Evolutionary conservation across 768 basidiomycete species (phyloP).

Genomic region (Boletus vinaceobasis): DNA sequence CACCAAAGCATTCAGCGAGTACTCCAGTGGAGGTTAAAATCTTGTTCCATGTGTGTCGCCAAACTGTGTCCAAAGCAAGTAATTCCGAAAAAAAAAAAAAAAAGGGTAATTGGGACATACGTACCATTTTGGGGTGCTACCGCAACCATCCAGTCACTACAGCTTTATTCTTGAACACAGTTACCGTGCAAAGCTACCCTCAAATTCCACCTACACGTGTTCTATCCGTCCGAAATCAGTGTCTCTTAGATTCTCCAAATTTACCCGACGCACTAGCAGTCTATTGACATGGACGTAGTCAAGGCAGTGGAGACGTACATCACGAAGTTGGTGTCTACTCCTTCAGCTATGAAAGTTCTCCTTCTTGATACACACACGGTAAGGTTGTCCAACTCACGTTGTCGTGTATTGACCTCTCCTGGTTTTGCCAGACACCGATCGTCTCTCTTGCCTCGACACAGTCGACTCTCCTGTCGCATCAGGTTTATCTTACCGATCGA

Average conservation of each 20-base stretch:
- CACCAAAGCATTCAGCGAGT: not conserved
- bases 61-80: too few relatives aligned
- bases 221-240: not conserved
- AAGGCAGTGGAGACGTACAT: conserved; percentile 96
- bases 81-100: too few relatives aligned
- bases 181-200: not conserved
- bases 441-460: conserved; percentile 94
- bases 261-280: not conserved
- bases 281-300: conserved; percentile 79
- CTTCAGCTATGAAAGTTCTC: conserved; percentile 91
- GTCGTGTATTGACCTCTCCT: not conserved
- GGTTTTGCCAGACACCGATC: conserved; percentile 75
- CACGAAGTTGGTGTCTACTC: conserved; percentile 80
- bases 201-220: not conserved
- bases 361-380: conserved; percentile 94
- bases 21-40: not conserved
- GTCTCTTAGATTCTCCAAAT: not conserved
- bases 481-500: conserved; percentile 96
- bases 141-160: not conserved
- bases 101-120: not conserved
- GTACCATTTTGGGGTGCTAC: conserved; percentile 1
- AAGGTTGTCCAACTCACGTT: conserved; percentile 22
- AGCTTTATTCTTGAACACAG: not conserved
- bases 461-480: conserved; percentile 87
- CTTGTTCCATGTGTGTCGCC: not conserved